Conservation (phyloP, 2,329 filamentous ascomycete species). For the Claviceps pazoutovae region DNA sequence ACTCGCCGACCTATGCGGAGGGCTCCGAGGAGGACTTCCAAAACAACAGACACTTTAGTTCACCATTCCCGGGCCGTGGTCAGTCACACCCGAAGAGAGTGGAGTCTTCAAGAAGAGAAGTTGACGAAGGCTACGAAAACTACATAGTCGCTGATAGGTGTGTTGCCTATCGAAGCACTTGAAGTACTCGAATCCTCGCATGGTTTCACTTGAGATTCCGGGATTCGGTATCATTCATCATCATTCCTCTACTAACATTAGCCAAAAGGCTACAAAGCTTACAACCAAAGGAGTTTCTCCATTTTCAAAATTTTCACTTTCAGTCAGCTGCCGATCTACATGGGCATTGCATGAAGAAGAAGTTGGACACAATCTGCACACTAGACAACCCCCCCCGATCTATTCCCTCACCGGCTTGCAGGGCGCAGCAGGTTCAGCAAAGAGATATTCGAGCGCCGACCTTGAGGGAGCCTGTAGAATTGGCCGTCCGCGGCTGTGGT, state of each 20-base stretch:
- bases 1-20: slow-evolving; percentile 17
- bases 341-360: slow-evolving; percentile 38
- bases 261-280: slow-evolving; percentile 27
- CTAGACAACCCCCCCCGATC: slow-evolving; percentile 33
- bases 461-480: slow-evolving; percentile 30
- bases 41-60: slow-evolving; percentile 14
- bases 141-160: slow-evolving; percentile 27
- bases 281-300: slow-evolving; percentile 26
- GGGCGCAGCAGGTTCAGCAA: slow-evolving; percentile 22
- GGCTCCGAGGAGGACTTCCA: slow-evolving; percentile 18
- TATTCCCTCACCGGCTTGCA: slow-evolving; percentile 27
- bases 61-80: slow-evolving; percentile 24
- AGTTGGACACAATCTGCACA: slow-evolving; percentile 34
- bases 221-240: neutral
- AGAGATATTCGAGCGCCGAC: slow-evolving; percentile 24
- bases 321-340: slow-evolving; percentile 32
- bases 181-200: neutral
- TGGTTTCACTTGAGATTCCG: neutral
- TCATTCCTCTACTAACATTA: slow-evolving; percentile 1
- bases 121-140: slow-evolving; percentile 31
- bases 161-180: neutral
- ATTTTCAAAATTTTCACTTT: slow-evolving; percentile 36
- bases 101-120: slow-evolving; percentile 15
- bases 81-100: slow-evolving; percentile 19
- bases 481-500: slow-evolving; percentile 23